Conservation (phyloP, 495 filamentous ascomycete genomes). For the Lindgomyces ingoldianus region DNA sequence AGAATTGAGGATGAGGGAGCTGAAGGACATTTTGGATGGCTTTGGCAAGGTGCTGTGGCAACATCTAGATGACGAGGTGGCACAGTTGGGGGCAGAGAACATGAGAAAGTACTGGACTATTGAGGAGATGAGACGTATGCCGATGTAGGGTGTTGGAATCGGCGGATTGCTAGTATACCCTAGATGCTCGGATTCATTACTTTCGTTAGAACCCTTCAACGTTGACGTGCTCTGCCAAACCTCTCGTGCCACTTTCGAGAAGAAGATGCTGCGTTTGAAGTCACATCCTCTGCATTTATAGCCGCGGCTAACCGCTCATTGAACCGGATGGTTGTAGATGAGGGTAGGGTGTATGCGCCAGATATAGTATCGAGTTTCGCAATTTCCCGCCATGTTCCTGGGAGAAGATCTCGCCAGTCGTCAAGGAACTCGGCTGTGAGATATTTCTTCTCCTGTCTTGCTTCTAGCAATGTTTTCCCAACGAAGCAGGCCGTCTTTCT, state of each 20-base stretch:
- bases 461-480: slow-evolving; percentile 56
- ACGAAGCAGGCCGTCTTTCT: slow-evolving; percentile 52
- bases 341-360: slow-evolving; percentile 32
- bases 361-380: slow-evolving; percentile 53
- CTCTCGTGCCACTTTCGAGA: slow-evolving; percentile 87
- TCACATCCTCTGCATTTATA: slow-evolving; percentile 23
- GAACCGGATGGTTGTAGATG: slow-evolving; percentile 24
- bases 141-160: slow-evolving; percentile 36
- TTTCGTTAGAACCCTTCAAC: neutral
- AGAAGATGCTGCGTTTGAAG: slow-evolving; percentile 44
- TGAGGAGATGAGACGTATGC: slow-evolving; percentile 73
- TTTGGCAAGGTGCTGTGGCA: slow-evolving; percentile 53
- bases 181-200: neutral
- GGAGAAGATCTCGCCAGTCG: slow-evolving; percentile 59
- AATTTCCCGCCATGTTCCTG: slow-evolving; percentile 59
- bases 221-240: slow-evolving; percentile 50
- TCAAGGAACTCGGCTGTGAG: slow-evolving; percentile 49
- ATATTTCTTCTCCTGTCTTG: slow-evolving; percentile 41
- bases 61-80: slow-evolving; percentile 50
- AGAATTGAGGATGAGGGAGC: slow-evolving; percentile 66
- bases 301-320: neutral
- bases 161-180: slow-evolving; percentile 6
- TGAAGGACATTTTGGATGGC: slow-evolving; percentile 69
- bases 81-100: slow-evolving; percentile 62
- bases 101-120: slow-evolving; percentile 83